Conservation (phyloP, 2,329 filamentous ascomycete genomes). For the Verticillium klebahnii region DNA sequence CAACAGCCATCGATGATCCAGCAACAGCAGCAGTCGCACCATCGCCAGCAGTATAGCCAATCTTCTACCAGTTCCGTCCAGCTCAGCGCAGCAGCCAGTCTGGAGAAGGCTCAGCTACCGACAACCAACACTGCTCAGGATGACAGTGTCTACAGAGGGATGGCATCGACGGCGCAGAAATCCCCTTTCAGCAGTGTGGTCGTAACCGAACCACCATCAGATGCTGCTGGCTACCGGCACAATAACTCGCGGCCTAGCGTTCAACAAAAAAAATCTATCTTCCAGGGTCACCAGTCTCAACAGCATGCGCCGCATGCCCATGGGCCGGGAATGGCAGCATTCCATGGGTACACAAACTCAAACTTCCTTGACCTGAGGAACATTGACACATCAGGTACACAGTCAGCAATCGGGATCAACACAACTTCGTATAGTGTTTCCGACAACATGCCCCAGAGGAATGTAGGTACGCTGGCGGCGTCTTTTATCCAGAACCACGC, state of each 20-base stretch:
- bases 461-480: neutral
- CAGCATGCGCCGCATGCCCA: neutral
- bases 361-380: constrained; percentile 6
- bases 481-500: constrained; percentile 1
- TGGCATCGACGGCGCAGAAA: neutral
- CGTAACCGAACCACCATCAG: neutral
- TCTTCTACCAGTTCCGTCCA: neutral
- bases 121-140: constrained; percentile 11
- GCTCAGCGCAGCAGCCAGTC: neutral
- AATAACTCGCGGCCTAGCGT: neutral
- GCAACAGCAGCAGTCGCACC: constrained; percentile 17
- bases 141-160: neutral
- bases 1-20: constrained; percentile 7
- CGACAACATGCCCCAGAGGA: constrained; percentile 3
- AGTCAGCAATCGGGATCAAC: constrained; percentile 1
- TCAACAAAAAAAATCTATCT: constrained; percentile 2
- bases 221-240: neutral
- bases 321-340: constrained; percentile 1
- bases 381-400: constrained; percentile 3
- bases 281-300: constrained; percentile 1
- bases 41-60: neutral
- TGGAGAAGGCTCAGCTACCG: neutral
- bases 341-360: constrained; percentile 7
- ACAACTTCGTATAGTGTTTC: constrained; percentile 3
- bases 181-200: constrained; percentile 3